Base-by-base conservation (phyloP, 805 yeast genomes). In the Lachancea sp. region DNA sequence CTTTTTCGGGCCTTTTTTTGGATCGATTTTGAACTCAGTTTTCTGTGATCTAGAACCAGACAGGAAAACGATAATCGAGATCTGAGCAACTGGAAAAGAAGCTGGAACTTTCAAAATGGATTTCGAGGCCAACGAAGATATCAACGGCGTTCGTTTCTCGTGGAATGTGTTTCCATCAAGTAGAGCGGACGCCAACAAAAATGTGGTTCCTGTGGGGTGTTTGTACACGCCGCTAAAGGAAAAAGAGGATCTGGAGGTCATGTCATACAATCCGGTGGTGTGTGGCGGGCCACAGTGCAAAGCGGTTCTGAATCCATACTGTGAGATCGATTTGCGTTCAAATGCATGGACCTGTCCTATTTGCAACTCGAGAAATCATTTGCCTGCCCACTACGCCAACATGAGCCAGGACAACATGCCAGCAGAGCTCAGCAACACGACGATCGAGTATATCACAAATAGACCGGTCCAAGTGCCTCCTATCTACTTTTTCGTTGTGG, bases 171-270 rank as follows among this genome's bases (percentile, higher is more conserved):
- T 91, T 58, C 99, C 99, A 25, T 80, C 85, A 35, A 82, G 96
- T 32, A 80, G 89, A 55, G 78, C 80, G 35, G 98, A 93, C 65
- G 93, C 96, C 16, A 82, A 82, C 57, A 84, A 93, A 55, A 84
- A 89, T 59, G 95, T 91, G 16, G 90, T 93, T 27, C 99, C 99
- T 11, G 82, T 93, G 31, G 95, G 97, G 35, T 83, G 96, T 45
- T 70, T 93, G 50, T 93, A 89, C 72, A 90, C 97, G n/a, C 99
- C 99, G 8, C 75, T 93, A 56, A 80, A 87, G 58, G 79, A 78
- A 47, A 78, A 85, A 53, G 84, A 82, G 48, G 89, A 82, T 51
- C 71, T 88, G 50, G 82, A 87, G 15, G 68, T 85, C 43, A 88
- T 91, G 46, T 78, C 78, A 56, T 88, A 89, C 66, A 96, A 90